Base-by-base conservation (phyloP, 208 protist species). In the Crithidia acanthocephali region DNA sequence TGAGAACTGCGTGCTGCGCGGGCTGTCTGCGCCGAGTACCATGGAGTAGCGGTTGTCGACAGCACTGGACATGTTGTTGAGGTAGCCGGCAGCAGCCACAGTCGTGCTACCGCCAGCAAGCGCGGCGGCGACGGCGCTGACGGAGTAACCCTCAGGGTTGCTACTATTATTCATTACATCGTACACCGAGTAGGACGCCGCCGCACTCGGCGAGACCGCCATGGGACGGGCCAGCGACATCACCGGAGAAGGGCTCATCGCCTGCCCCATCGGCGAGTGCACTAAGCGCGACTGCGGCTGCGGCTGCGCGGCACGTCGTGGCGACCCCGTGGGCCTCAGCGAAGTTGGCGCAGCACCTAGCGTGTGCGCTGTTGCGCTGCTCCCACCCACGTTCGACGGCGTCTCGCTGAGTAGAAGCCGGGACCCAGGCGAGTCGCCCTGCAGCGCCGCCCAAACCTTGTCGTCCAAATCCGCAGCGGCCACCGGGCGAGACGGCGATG, bases 1-100 rank as follows among this genome's bases (percentile, higher is more conserved):
- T 2, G 32, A 44, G 25, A 9, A 3, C 2, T 15, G 44, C 47
- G 44, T 10, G 61, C 20, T 42, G 37, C 47, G 8, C 7, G 45
- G 44, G 59, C 59, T 65, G 23, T 53, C 59, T 6, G 28, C 32
- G 11, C 59, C 59, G 9, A 67, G 25, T n/a, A 67, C 47, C 61
- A 67, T 56, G 1, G 61, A 67, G 61, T 40, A 67, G 47, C 61
- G 32, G 32, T 67, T 67, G 4, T 67, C 61, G 11, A 28, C 44
- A 4, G 44, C 59, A 28, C 28, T 65, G 1, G 55, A 60, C n/a
- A 25, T 45, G 23, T 18, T 58, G 52, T 37, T 58, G 2, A 16
- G 5, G 28, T 37, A 22, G 23, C 30, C 7, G 5, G 40, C 4
- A 32, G 11, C 8, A 11, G 35, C n/a, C n/a, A n/a, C n/a, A n/a